These are phyloP conservation scores for Didymella sp. DNA, from an alignment of 2,329 filamentous ascomycete species.

Conservation along the genomic window DNA sequence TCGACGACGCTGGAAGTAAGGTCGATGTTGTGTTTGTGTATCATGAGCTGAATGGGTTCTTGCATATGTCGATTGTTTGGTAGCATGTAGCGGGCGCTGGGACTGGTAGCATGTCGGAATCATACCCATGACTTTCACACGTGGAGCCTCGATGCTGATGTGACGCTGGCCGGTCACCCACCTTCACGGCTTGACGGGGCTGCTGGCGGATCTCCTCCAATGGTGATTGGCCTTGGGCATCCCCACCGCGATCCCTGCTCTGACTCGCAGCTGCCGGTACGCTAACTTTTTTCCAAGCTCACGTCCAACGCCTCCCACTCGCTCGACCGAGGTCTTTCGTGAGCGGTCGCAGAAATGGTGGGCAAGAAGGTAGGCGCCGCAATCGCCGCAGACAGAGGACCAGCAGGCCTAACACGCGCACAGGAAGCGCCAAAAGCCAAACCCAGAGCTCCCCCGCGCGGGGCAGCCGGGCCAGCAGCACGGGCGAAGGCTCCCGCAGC, in stretches of 20 bases:
- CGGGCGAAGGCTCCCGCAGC: conserved; percentile 32
- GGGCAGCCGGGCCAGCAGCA: conserved; percentile 37
- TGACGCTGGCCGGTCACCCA: conserved; percentile 27
- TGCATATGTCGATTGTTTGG: conserved; percentile 21
- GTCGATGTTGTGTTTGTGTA: conserved; percentile 1
- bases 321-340: conserved; percentile 20
- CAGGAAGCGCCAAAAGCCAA: conserved; percentile 39
- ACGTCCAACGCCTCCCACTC: conserved; percentile 15
- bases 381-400: background rate
- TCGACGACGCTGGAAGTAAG: background rate
- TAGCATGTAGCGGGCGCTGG: conserved; percentile 24
- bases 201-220: conserved; percentile 36
- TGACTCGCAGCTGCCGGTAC: conserved; percentile 36
- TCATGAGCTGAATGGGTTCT: conserved; percentile 4
- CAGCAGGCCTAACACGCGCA: conserved; percentile 18
- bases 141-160: background rate
- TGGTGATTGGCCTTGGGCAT: conserved; percentile 31
- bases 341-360: conserved; percentile 37
- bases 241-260: conserved; percentile 22
- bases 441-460: conserved; percentile 43
- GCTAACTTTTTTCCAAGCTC: conserved; percentile 39
- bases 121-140: background rate
- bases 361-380: conserved; percentile 37
- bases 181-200: conserved; percentile 15
- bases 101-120: conserved; percentile 5